A percentile compares a stretch with the other conserved stretches of the same genome.
Conservation (phyloP, 306 rosid species). For the Cajanus cajan region DNA sequence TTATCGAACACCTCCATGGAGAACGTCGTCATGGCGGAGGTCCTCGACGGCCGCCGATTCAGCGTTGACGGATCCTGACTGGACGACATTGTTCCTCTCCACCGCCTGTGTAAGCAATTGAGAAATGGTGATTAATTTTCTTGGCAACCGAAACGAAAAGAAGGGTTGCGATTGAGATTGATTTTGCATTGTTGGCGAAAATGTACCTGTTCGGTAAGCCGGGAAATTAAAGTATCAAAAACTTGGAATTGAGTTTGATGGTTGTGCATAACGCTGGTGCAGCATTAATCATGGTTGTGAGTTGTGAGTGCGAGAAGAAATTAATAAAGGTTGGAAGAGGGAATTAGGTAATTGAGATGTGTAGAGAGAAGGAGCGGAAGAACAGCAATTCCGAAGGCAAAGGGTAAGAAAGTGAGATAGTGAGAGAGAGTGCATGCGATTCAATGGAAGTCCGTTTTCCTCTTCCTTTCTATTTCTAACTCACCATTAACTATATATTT, state of each 20-base stretch:
- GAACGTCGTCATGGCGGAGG: constrained; percentile 74
- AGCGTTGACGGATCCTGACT: constrained; percentile 42
- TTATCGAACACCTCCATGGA: constrained; percentile 86
- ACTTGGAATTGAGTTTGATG: constrained; percentile 1
- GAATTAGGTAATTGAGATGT: neutral
- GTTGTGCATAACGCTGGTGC: neutral
- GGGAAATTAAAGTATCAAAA: neutral
- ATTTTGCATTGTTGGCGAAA: too few relatives aligned
- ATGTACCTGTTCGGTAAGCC: constrained; percentile 20
- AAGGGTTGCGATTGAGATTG: neutral
- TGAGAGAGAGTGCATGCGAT: constrained; percentile 4
- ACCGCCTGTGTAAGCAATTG: neutral
- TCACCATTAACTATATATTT: neutral
- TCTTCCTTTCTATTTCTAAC: neutral
- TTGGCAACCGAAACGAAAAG: neutral
- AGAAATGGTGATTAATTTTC: neutral
- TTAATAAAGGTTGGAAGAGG: neutral
- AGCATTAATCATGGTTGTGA: neutral
- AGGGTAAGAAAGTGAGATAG: neutral
- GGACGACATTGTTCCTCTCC: constrained; percentile 53
- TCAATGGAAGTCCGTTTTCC: constrained; percentile 33
- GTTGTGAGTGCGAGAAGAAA: neutral
- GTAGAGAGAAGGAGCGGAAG: constrained; percentile 15
- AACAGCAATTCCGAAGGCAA: constrained; percentile 31
- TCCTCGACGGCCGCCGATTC: constrained; percentile 69